Evolutionary conservation across 441 rosid genomes (phyloP), one percentile per base, ranked within the genome.

Genomic region (Populus hybrid): DNA sequence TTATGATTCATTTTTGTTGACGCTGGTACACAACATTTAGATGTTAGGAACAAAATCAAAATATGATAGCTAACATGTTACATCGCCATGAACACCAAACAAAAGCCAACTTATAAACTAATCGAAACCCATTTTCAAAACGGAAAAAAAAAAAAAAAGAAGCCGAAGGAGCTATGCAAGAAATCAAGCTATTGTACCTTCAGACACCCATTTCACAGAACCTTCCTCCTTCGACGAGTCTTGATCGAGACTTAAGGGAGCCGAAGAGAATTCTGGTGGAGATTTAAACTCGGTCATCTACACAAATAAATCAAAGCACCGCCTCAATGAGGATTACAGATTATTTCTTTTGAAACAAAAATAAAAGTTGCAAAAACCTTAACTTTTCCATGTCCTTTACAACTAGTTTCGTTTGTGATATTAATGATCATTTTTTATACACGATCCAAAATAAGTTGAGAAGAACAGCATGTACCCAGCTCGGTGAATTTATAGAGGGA

Each of bases 261-360:
- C 77, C 63, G 83, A 40, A 2, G 69, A 24, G 64, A 63, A 69
- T 78, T 78, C 87, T 67, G 81, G 65, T 9, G 84, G 64, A 69
- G 78, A 70, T 75, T 89, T 87, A 46, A 86, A 90, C 76, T 86
- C 96, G 57, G 76, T 85, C 98, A 95, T 93, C 98, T 95, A 83
- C 76, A 77, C 3, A 69, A 14, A 23, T 21, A 23, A 9, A 61
- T 30, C 36, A 76, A 10, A 67, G 50, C n/a, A 34, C 14, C 1
- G n/a, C 6, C 50, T 46, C 20, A n/a, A 21, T 26, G 10, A 67
- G 61, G 23, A 36, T 28, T 4, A 2, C 42, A 20, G 14, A 5
- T 69, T 8, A 71, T 21, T 42, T 34, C n/a, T 68, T 18, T 69
- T 50, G 20, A 14, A 16, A 50, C 59, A 21, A 32, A 42, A 26